phyloP scores from a whole-genome alignment of 2,329 filamentous ascomycete genomes.

The Cylindrodendrum hubeiense region DNA sequence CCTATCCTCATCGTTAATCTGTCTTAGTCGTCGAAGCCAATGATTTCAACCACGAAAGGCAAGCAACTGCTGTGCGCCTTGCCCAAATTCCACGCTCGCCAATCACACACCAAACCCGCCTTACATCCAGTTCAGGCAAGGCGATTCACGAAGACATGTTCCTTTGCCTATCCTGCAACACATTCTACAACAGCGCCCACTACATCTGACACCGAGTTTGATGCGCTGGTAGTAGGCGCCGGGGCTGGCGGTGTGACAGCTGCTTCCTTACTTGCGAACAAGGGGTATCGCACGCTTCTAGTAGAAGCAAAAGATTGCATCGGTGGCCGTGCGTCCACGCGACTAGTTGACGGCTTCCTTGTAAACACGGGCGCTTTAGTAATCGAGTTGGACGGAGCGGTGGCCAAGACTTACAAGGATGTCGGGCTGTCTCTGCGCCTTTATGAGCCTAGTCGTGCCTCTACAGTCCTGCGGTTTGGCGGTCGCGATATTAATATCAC shows the following conservation, averaged over 20 bases:
- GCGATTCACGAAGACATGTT: neutral
- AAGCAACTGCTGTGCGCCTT: neutral
- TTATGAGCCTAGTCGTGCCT: neutral
- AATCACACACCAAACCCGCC: neutral
- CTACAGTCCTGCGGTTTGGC: neutral
- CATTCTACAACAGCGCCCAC: neutral
- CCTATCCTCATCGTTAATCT: neutral
- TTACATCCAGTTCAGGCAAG: too few species aligned
- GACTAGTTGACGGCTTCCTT: neutral
- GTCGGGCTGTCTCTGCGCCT: neutral
- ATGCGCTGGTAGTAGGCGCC: neutral
- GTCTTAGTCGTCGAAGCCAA: neutral
- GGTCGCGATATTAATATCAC: neutral
- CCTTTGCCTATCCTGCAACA: neutral
- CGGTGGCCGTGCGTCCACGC: neutral
- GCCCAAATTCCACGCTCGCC: neutral
- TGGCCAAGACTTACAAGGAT: neutral
- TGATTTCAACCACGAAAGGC: neutral
- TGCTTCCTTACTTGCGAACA: neutral
- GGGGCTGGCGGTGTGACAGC: neutral
- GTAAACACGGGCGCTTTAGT: neutral
- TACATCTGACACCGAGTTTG: neutral
- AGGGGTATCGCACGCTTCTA: neutral
- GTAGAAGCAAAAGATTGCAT: slow-evolving; percentile 1
- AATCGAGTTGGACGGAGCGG: neutral